Evolutionary conservation across 139 green algal genomes (phyloP).

Genomic region (Limnomonas spitsbergensis): DNA sequence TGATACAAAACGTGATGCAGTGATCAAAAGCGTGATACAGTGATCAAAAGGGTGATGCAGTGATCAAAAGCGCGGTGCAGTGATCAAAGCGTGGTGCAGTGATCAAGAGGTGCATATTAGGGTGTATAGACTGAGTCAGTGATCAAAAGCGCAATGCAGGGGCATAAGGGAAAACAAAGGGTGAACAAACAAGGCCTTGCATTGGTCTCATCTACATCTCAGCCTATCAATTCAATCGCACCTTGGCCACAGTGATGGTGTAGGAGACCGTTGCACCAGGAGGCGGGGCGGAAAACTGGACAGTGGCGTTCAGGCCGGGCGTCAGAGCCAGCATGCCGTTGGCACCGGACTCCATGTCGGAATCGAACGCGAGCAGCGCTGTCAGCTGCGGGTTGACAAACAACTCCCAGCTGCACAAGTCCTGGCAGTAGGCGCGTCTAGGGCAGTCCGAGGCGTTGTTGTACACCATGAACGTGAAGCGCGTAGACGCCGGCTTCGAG

Average conservation of each 20-base stretch:
- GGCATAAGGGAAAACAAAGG: too few species aligned
- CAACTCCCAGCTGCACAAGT: background rate
- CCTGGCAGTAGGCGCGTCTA: background rate
- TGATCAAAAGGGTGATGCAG: background rate
- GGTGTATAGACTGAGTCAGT: too few species aligned
- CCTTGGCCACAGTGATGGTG: background rate
- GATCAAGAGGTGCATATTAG: background rate
- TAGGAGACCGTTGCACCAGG: background rate
- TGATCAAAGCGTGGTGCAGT: background rate
- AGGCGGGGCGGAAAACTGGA: background rate
- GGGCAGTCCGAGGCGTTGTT: background rate
- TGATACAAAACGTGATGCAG: background rate
- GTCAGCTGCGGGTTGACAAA: background rate
- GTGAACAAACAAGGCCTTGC: too few species aligned
- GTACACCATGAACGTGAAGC: slow-evolving; percentile 3
- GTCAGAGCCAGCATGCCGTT: background rate
- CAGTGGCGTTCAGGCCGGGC: background rate
- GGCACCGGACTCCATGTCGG: background rate
- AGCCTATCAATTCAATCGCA: too few species aligned
- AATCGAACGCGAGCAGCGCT: background rate
- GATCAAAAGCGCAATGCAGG: too few species aligned
- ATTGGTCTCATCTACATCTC: too few species aligned
- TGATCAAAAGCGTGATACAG: too few species aligned
- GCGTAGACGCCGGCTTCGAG: background rate
- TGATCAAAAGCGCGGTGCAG: background rate